phyloP scores from a whole-genome alignment of 768 basidiomycete genomes.

The Macrolepiota albuminosa region DNA sequence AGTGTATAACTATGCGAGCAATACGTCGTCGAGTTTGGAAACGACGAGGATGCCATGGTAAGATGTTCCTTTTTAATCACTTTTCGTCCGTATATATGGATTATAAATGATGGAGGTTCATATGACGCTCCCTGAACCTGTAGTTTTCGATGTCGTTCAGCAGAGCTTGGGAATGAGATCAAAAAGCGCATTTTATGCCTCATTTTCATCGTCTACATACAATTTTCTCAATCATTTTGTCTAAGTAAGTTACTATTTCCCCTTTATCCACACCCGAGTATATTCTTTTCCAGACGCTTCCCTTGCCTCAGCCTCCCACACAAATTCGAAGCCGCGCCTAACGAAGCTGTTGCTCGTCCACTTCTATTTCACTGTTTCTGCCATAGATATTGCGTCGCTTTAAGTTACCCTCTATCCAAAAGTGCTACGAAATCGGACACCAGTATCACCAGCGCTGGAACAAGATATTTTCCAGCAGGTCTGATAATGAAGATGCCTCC shows the following conservation, averaged over 20 bases:
- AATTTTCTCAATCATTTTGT: not conserved
- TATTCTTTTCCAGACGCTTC: not conserved
- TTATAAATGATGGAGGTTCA: constrained; percentile 49
- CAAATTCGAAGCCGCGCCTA: constrained; percentile 51
- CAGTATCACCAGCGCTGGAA: constrained; percentile 67
- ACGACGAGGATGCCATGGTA: constrained; percentile 91
- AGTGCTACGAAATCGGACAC: constrained; percentile 53
- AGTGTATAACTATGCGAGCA: constrained; percentile 73
- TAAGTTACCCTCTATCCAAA: constrained; percentile 61
- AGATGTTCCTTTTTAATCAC: constrained; percentile 32
- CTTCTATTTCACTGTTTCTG: no score
- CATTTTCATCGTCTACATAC: not conserved
- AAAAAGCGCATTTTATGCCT: constrained; percentile 69
- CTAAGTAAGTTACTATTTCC: constrained; percentile 34
- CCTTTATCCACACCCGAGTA: constrained; percentile 23
- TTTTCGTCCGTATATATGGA: not conserved
- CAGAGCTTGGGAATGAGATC: constrained; percentile 96
- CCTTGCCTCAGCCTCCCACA: constrained; percentile 78
- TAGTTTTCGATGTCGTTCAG: constrained; percentile 84
- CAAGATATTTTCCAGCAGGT: constrained; percentile 16
- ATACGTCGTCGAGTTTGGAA: constrained; percentile 62
- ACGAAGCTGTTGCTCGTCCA: constrained; percentile 59
- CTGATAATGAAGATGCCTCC: constrained; percentile 33
- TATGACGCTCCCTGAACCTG: constrained; percentile 77
- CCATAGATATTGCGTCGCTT: not conserved